Conservation (phyloP, 805 yeast genomes). For the Ogataea paraovalis region DNA sequence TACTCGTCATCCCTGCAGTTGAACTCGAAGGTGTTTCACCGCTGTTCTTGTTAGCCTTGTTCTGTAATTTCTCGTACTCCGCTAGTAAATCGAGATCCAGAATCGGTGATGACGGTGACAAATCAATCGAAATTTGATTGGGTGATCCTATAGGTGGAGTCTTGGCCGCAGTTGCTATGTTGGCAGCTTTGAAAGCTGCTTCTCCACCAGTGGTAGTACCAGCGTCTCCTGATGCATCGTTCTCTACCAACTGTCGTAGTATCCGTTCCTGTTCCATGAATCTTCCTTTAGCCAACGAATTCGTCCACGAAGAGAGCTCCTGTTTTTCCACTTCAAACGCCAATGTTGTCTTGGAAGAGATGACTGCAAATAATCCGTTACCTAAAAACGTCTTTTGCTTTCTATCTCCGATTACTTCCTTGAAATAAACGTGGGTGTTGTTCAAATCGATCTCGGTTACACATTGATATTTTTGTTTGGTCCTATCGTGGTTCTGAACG, state of each 20-base stretch:
- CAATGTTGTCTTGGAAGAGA: slow-evolving; percentile 51
- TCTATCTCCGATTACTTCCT: slow-evolving; percentile 48
- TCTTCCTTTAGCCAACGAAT: slow-evolving; percentile 46
- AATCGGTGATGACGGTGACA: slow-evolving; percentile 18
- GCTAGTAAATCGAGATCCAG: slow-evolving; percentile 11
- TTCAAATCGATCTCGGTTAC: slow-evolving; percentile 52
- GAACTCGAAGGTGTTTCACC: background rate
- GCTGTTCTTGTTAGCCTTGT: background rate
- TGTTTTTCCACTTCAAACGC: slow-evolving; percentile 51
- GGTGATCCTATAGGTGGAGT: slow-evolving; percentile 15
- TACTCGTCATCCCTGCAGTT: background rate
- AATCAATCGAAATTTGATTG: slow-evolving; percentile 7
- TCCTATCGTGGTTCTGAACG: slow-evolving; percentile 34
- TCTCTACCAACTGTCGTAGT: slow-evolving; percentile 22
- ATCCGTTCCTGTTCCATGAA: slow-evolving; percentile 44
- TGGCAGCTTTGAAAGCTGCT: slow-evolving; percentile 37
- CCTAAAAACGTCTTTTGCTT: slow-evolving; percentile 34
- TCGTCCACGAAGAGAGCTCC: slow-evolving; percentile 57
- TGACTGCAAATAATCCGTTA: slow-evolving; percentile 51
- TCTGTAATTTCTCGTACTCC: slow-evolving; percentile 3
- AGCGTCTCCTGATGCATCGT: slow-evolving; percentile 29
- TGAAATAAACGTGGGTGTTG: slow-evolving; percentile 50
- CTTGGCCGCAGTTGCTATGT: slow-evolving; percentile 23
- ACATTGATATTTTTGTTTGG: slow-evolving; percentile 41
- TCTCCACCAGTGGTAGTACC: slow-evolving; percentile 31